Evolutionary conservation across 1,284 basidiomycete genomes (phyloP), one percentile per base, ranked within the genome.

Genomic region (Ceratobasidium sp.): DNA sequence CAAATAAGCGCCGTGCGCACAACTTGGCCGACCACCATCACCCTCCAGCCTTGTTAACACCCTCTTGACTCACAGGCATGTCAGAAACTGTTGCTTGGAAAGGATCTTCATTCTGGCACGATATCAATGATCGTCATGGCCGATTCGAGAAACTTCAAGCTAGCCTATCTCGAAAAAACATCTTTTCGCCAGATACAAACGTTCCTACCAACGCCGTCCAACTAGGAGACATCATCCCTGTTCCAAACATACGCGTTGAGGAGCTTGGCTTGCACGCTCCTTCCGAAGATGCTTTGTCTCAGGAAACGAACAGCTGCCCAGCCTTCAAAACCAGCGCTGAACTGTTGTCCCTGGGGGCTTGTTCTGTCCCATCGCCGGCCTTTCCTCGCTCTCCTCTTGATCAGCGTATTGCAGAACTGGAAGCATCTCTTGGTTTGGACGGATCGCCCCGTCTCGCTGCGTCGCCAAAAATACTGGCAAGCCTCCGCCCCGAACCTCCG

Each of bases 381-480:
- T 20, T 64, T 20, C 38, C 74, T 20, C 50, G 52, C 27, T 67
- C 74, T 33, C 74, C 74, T 20, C 64, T 76, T 27, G 74, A 76
- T 41, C 30, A 46, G 18, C 64, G 74, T 2, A 76, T 76, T 46
- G 74, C 74, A 23, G 74, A 76, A 48, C 52, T 76, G 18, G 74
- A 66, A 46, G 74, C 74, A 1, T 67, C 74, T 4, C 38, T 76
- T 33, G 62, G 23, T 5, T n/a, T 52, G 7, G 74, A 76, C n/a
- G 50, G 74, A 44, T 52, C 74, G 16, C 67, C 74, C 12, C 74
- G 74, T 48, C 64, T 76, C 7, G 38, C 74, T 33, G 74, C 74
- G n/a, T 76, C 74, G 16, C 62, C 62, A 16, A 66, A 30, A 46
- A 76, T 67, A 14, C 35, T 76, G 33, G 54, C 62, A 8, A 57